Base-by-base conservation (phyloP, 768 basidiomycete species). In the Leucosporidium creatinivorum region DNA sequence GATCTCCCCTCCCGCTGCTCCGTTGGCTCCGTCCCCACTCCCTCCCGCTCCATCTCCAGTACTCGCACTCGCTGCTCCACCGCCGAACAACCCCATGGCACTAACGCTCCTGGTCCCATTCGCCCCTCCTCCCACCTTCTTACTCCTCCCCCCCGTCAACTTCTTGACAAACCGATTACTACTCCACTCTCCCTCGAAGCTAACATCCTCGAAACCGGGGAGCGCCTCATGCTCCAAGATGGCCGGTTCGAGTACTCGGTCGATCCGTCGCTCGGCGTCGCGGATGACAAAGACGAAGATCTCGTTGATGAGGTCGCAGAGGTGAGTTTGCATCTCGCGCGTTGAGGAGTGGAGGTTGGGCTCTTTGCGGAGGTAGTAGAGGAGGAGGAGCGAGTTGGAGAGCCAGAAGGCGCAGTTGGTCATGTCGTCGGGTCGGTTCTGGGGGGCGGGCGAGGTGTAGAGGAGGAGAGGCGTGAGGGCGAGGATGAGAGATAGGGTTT, bases 251-350 rank as follows among this genome's bases (percentile, higher is more conserved):
- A 99, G 82, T 31, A 96, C 79, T 58, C 85, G 83, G 77, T 98
- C 94, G 78, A 97, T 89, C 70, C 85, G 85, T 62, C 87, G 83
- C 78, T 99, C 96, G 12, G 89, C 88, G 72, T 89, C 87, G 62
- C 96, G 89, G 69, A 97, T 94, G 73, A 98, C 86, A 78, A 97
- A 96, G 28, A 97, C 96, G 72, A 93, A 96, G 55, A 96, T 88
- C 47, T 93, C 93, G 77, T 94, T 93, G 64, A 96, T 84, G 28
- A 94, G 85, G 78, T 96, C 93, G 78, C 92, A 89, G 63, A 97
- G 84, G 73, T 94, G 84, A 59, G 86, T 85, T 66, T 93, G 67
- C 52, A 62, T 69, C 26, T 60, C 64, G 36, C 18, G 2, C 3
- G 74, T 71, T 9, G 63, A 58, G n/a, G 36, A 18, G 23, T 49